These are phyloP conservation scores for Serendipita sp. DNA, from an alignment of 768 basidiomycete species.

Conservation along the genomic window DNA sequence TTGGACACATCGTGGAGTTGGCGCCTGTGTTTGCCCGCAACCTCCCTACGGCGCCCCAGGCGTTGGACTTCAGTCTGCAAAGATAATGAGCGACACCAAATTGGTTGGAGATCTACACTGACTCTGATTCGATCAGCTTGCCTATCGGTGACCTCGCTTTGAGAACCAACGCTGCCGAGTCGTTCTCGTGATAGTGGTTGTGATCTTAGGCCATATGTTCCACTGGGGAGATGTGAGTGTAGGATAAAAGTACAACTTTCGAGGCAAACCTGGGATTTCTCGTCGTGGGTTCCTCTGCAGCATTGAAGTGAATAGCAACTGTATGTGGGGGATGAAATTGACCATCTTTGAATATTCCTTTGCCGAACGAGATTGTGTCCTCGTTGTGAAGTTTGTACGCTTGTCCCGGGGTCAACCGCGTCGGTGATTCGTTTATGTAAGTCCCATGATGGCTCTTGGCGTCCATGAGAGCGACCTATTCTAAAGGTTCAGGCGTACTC, in stretches of 20 bases:
- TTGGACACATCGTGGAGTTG: neutral
- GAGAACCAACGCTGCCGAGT: neutral
- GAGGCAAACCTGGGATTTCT: neutral
- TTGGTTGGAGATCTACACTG: no score
- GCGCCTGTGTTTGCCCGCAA: neutral
- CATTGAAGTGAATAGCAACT: neutral
- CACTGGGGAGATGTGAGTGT: neutral
- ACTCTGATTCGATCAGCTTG: neutral
- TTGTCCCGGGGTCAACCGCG: neutral
- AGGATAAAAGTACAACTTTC: neutral
- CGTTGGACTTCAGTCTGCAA: neutral
- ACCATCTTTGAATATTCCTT: slow-evolving; percentile 2
- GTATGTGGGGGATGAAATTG: neutral
- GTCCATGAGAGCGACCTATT: neutral
- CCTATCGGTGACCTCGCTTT: neutral
- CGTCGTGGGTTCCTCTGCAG: neutral
- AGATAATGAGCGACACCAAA: neutral
- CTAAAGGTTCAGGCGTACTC: neutral
- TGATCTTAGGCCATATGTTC: neutral
- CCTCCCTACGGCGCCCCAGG: neutral
- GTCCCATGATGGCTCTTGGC: neutral
- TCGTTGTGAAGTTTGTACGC: neutral
- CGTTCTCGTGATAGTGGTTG: neutral
- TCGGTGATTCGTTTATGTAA: neutral
- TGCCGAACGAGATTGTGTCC: neutral